Percentiles rank a stretch among this genome's conserved stretches.
These are phyloP conservation scores for Ilyonectria destructans DNA, from an alignment of 2,329 filamentous ascomycete species.

Conservation along the genomic window DNA sequence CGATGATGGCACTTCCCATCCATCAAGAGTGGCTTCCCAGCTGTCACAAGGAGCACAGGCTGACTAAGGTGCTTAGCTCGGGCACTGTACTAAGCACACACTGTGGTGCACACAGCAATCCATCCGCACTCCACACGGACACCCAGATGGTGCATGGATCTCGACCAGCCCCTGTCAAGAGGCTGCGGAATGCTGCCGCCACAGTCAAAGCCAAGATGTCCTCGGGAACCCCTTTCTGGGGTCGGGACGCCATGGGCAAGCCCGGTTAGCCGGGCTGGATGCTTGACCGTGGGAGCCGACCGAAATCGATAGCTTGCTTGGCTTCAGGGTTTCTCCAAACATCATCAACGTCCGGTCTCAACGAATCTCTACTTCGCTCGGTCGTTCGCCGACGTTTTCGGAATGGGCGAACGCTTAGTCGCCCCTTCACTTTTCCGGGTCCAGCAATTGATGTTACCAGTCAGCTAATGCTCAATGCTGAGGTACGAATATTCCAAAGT, in stretches of 20 bases:
- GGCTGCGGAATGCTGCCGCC: slow-evolving; percentile 51
- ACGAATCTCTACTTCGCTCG: slow-evolving; percentile 20
- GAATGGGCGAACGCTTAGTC: slow-evolving; percentile 12
- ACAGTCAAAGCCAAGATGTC: slow-evolving; percentile 43
- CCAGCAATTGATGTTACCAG: slow-evolving; percentile 4
- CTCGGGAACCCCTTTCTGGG: slow-evolving; percentile 49
- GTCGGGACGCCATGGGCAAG: slow-evolving; percentile 40
- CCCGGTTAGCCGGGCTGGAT: slow-evolving; percentile 35
- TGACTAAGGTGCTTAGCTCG: slow-evolving; percentile 21
- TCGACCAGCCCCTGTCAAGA: slow-evolving; percentile 41
- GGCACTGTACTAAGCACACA: neutral
- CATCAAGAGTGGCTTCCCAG: neutral
- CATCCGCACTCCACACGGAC: slow-evolving; percentile 21
- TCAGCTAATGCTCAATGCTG: neutral
- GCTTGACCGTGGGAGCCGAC: slow-evolving; percentile 34
- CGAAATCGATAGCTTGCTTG: slow-evolving; percentile 41
- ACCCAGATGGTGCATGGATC: slow-evolving; percentile 40
- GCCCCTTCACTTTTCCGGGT: slow-evolving; percentile 1
- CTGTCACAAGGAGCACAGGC: neutral
- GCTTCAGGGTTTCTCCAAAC: slow-evolving; percentile 35
- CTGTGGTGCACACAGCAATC: slow-evolving; percentile 9
- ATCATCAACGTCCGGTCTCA: slow-evolving; percentile 19
- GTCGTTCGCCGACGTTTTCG: slow-evolving; percentile 30
- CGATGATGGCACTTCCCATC: slow-evolving; percentile 21
- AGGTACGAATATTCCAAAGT: neutral